Percentiles rank a stretch among this genome's conserved stretches.
Evolutionary conservation across 805 yeast species (phyloP).

Genomic region (Saccharomyces cerevisiae): DNA sequence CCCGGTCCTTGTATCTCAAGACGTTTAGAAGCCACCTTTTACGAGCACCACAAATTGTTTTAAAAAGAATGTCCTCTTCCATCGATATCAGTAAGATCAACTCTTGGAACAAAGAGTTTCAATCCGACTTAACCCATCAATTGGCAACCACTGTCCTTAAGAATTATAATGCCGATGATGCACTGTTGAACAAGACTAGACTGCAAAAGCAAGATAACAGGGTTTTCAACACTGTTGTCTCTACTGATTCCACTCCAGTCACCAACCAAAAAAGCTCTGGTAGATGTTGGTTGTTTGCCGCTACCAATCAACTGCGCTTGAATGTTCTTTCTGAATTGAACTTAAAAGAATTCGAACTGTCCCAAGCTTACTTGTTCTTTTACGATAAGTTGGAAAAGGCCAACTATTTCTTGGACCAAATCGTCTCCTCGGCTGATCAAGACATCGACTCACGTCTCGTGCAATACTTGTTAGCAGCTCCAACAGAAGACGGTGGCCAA

Average conservation of each 20-base stretch:
- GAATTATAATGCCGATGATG: slow-evolving; percentile 30
- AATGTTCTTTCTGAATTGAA: slow-evolving; percentile 54
- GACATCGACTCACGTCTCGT: slow-evolving; percentile 63
- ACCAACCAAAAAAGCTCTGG: slow-evolving; percentile 72
- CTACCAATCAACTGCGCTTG: slow-evolving; percentile 64
- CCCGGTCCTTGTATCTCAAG: not conserved
- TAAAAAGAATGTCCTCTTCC: slow-evolving; percentile 7
- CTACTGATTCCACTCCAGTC: slow-evolving; percentile 47
- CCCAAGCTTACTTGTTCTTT: slow-evolving; percentile 73
- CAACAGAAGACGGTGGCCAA: slow-evolving; percentile 81
- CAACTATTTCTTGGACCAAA: slow-evolving; percentile 70
- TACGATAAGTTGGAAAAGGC: slow-evolving; percentile 83
- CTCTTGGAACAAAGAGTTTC: slow-evolving; percentile 23
- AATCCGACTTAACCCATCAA: slow-evolving; percentile 24
- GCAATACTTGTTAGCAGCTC: slow-evolving; percentile 54
- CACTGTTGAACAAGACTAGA: slow-evolving; percentile 22
- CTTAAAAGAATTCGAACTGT: slow-evolving; percentile 60
- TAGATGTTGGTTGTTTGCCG: slow-evolving; percentile 85
- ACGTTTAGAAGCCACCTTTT: not conserved
- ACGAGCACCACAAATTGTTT: not conserved
- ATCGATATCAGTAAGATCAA: slow-evolving; percentile 6
- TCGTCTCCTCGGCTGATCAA: slow-evolving; percentile 58
- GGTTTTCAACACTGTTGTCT: slow-evolving; percentile 31
- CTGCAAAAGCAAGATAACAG: slow-evolving; percentile 17
- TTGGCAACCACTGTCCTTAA: slow-evolving; percentile 32